A percentile compares a stretch with the other conserved stretches of the same genome.
phyloP scores from a whole-genome alignment of 2,329 filamentous ascomycete genomes.

The Aspergillus puulaauensis region DNA sequence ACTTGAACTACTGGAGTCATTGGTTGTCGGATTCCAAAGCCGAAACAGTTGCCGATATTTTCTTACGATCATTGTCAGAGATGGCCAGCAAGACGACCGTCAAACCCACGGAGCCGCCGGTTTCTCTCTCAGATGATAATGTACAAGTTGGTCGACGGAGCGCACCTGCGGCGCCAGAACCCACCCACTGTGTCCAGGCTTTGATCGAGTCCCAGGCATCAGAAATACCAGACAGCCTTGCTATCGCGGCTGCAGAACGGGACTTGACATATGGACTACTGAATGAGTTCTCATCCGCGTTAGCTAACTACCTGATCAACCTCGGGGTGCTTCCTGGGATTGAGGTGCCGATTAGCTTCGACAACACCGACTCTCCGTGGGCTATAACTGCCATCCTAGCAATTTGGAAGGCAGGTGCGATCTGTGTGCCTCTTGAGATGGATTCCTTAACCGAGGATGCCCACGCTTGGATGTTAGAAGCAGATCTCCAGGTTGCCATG shows the following conservation, averaged over 20 bases:
- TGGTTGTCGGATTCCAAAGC: conserved; percentile 40
- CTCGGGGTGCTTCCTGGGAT: conserved; percentile 28
- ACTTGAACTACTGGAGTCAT: conserved; percentile 44
- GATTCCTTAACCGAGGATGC: conserved; percentile 31
- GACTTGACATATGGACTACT: conserved; percentile 35
- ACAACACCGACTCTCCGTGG: conserved; percentile 27
- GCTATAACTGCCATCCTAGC: conserved; percentile 28
- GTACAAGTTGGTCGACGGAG: conserved; percentile 32
- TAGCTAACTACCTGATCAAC: conserved; percentile 30
- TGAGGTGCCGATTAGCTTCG: conserved; percentile 27
- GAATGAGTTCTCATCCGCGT: conserved; percentile 30
- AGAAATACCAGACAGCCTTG: conserved; percentile 23
- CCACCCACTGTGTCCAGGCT: conserved; percentile 30
- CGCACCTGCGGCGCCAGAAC: conserved; percentile 16
- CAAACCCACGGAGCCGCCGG: conserved; percentile 17
- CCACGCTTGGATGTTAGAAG: conserved; percentile 39
- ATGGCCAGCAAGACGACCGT: conserved; percentile 25
- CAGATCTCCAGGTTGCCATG: conserved; percentile 39
- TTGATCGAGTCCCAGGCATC: conserved; percentile 24
- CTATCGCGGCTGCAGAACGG: conserved; percentile 32
- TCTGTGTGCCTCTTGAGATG: conserved; percentile 37
- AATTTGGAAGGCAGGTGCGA: conserved; percentile 31
- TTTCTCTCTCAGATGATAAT: conserved; percentile 36
- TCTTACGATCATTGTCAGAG: conserved; percentile 36
- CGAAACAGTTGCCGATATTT: conserved; percentile 36